Base-by-base conservation (phyloP, 345 rosid species). In the Euphorbia lathyris region DNA sequence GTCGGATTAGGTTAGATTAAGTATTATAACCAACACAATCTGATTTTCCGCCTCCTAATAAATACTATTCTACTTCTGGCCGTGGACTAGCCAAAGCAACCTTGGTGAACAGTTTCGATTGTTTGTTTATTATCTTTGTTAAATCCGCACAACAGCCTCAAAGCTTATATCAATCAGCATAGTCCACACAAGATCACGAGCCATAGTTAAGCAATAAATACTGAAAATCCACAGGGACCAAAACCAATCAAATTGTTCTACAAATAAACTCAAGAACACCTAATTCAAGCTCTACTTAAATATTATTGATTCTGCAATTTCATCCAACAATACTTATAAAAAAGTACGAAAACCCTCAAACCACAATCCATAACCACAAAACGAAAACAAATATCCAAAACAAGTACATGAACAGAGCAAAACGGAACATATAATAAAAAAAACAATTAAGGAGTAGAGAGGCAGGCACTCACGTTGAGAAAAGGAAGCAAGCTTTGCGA, bases 391-490 rank as follows among this genome's bases (percentile, higher is more conserved):
- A 13, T 7, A 25, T 5, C n/a, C n/a, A n/a, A n/a, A n/a, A n/a
- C n/a, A n/a, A 47, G 53, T 61, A 11, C 20, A 43, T 59, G 29
- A 48, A 72, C n/a, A 25, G 8, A 1, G 32, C 14, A 40, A 25
- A 78, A 65, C 58, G 34, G 42, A 65, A 22, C 34, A 74, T 27
- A 30, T 42, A 43, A 71, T 51, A 64, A 7, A 65, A 40, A 58
- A 34, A 48, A 30, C 4, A 23, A 23, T n/a, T n/a, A 7, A 57
- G 32, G 58, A 27, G 55, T 61, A 19, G 9, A 6, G 9, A 50
- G 7, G n/a, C 20, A 3, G 16, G 63, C 16, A 76, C 88, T 85
- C 78, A 90, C 96, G 78, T 40, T 79, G n/a, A 74, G 65, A 58
- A 86, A 73, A 56, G 83, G 48, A 23, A 78, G 59, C 65, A 80